Percentiles rank a stretch among this genome's conserved stretches.
phyloP scores from a whole-genome alignment of 2,329 filamentous ascomycete genomes.

The Xylariomycetidae sp. region DNA sequence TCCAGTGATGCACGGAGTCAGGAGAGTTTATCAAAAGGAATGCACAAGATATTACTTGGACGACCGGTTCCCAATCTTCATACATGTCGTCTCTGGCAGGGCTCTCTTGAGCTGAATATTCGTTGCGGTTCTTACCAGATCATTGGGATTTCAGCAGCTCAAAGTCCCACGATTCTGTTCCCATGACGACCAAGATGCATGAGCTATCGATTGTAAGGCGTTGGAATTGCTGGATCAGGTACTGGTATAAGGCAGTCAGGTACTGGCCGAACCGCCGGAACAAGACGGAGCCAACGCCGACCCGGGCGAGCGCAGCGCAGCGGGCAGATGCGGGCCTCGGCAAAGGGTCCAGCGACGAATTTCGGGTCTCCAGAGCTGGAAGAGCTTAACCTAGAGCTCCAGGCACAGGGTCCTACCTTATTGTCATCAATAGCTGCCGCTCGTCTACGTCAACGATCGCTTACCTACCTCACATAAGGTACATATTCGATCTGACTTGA shows the following conservation, averaged over 20 bases:
- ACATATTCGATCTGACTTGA: neutral
- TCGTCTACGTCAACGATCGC: constrained; percentile 17
- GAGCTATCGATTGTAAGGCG: too few relatives aligned
- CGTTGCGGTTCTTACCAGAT: too few relatives aligned
- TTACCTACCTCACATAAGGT: too few relatives aligned
- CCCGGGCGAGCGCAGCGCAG: neutral
- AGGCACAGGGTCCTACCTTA: too few relatives aligned
- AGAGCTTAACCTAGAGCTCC: constrained; percentile 2
- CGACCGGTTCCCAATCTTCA: constrained; percentile 3
- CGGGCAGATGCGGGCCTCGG: neutral
- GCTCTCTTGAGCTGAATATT: too few relatives aligned
- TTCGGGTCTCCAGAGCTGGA: constrained; percentile 3
- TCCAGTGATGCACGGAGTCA: constrained; percentile 16
- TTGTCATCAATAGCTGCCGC: neutral
- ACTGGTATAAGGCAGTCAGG: neutral
- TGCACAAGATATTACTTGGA: constrained; percentile 11
- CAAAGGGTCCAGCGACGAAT: too few relatives aligned
- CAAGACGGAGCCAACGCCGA: neutral
- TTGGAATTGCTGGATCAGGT: too few relatives aligned
- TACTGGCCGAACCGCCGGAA: neutral
- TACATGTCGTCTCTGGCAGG: too few relatives aligned
- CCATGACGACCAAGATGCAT: too few relatives aligned
- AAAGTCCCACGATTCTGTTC: too few relatives aligned
- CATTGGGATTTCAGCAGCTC: too few relatives aligned
- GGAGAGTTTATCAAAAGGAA: constrained; percentile 15